Conservation (phyloP, 1,284 basidiomycete genomes). For the Cryptococcus sp. region DNA sequence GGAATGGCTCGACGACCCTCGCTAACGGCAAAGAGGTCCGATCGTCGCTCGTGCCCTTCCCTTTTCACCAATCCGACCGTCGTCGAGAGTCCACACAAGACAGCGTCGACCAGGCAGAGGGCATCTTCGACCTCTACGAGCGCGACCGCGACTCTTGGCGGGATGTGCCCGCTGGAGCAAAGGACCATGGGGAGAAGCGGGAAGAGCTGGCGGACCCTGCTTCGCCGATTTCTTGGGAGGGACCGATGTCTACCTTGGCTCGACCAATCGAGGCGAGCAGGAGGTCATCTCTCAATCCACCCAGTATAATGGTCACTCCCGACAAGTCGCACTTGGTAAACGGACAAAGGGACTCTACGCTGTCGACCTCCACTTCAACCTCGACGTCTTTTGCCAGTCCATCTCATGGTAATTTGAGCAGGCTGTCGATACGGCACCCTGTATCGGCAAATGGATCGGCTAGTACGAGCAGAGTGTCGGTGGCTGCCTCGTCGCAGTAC, state of each 20-base stretch:
- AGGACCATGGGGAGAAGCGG: not conserved
- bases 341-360: not conserved
- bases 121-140: conserved; percentile 29
- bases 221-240: conserved; percentile 11
- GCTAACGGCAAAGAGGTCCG: not conserved
- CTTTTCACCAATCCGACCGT: too few relatives aligned
- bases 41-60: too few relatives aligned
- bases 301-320: not conserved
- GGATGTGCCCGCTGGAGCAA: not conserved
- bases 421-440: not conserved
- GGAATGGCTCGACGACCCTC: too few relatives aligned
- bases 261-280: not conserved
- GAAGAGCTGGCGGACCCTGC: not conserved
- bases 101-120: conserved; percentile 20
- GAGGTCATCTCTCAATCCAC: not conserved
- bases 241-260: conserved; percentile 3
- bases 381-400: not conserved
- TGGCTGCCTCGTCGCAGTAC: conserved; percentile 32
- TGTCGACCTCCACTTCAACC: not conserved
- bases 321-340: not conserved
- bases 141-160: conserved; percentile 11
- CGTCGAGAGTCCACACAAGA: conserved; percentile 16
- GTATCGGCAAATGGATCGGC: conserved; percentile 5
- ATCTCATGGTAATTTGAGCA: conserved; percentile 1
- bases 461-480: conserved; percentile 20